Conservation (phyloP, 23 red algal species). For the Agarophyton chilense region DNA sequence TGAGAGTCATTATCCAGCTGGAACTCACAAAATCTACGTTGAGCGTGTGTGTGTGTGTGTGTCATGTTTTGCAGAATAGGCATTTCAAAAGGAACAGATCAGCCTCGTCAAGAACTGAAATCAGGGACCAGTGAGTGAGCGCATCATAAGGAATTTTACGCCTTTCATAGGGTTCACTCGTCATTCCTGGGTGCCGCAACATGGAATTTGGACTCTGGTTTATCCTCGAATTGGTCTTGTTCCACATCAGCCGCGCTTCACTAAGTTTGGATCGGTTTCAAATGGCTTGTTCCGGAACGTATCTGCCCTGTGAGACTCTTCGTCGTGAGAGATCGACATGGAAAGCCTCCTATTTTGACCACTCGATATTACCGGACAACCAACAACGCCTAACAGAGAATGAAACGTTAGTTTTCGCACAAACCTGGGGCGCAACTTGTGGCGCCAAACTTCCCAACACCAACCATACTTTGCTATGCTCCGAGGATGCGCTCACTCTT, state of each 20-base stretch:
- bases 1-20: too few relatives aligned
- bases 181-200: too few relatives aligned
- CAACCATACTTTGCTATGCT: background rate
- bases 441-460: background rate
- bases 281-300: background rate
- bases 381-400: background rate
- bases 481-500: background rate
- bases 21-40: too few relatives aligned
- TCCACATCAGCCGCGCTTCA: background rate
- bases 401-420: background rate
- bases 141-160: too few relatives aligned
- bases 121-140: too few relatives aligned
- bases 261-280: background rate
- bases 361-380: background rate
- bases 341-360: background rate
- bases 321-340: background rate
- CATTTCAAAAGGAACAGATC: too few relatives aligned
- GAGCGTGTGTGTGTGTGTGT: too few relatives aligned
- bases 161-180: too few relatives aligned
- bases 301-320: background rate
- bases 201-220: background rate
- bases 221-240: background rate
- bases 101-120: too few relatives aligned
- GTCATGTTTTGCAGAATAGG: too few relatives aligned
- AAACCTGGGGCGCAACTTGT: background rate